Evolutionary conservation across 768 basidiomycete genomes (phyloP), one percentile per base, ranked within the genome.

Genomic region (Mycena leptocephala): DNA sequence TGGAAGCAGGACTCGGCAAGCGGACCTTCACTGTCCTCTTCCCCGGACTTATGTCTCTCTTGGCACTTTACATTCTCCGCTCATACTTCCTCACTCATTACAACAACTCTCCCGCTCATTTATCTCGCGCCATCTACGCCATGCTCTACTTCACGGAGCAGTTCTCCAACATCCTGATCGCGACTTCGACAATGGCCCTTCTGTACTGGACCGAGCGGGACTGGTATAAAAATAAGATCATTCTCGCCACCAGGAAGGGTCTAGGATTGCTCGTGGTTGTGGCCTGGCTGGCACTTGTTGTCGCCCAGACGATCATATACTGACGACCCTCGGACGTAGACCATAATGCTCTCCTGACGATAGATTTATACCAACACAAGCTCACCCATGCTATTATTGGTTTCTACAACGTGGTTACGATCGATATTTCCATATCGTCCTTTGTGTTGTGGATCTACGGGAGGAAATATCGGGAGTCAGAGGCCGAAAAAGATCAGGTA

Each of bases 131-230:
- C 33, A 24, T 67, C 51, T 67, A 67, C 65, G 46, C 65, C 46
- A 67, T 67, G 65, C 65, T 67, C 65, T 67, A 67, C 51, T 67
- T 67, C 65, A 67, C 48, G 18, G 65, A 67, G 65, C 48, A 67
- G 51, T 26, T 67, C 48, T 53, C 65, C 51, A 67, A 35, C 65
- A 33, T 67, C 65, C 5, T 53, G 65, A 51, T 53, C 32, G 33
- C 65, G 3, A 24, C 22, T 11, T 67, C 65, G 9, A 67, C 65
- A 13, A 63, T 63, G 39, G 39, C 26, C 37, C 37, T 63, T 63
- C 61, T 63, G 10, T 26, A 41, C 61, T 63, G 37, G n/a, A 33
- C 61, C 20, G 61, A 63, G 61, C 35, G 35, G 2, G 37, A 63
- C 61, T 63, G 61, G 61, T 63, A 63, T 41, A 11, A 39, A 63